Evolutionary conservation across 305 asterid genomes (phyloP), one percentile per base, ranked within the genome.

Genomic region (Striga hermonthica): DNA sequence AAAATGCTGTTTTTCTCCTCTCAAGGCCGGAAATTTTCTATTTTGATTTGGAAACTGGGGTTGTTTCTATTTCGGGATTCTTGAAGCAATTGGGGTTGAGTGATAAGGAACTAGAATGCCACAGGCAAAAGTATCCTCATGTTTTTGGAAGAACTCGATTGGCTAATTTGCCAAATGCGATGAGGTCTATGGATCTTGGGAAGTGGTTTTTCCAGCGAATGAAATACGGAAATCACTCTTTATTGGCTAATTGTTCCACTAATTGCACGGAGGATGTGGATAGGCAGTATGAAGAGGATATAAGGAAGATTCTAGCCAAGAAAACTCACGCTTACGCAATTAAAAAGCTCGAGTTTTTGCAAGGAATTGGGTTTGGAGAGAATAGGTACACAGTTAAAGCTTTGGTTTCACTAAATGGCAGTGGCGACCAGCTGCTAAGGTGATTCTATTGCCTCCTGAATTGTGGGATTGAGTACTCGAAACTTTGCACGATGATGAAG

Each of bases 61-160:
- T 71, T 52, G 73, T 86, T 74, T 84, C 82, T 0, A 82, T 84
- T n/a, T 62, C 72, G 4, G 84, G 79, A n/a, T 77, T 84, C 55
- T 67, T 86, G 68, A 64, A 70, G 31, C 82, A 80, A 66, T 79
- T 86, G 9, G 85, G 85, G 40, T 34, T 84, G 72, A 40, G 49
- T 2, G 58, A 41, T 50, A 57, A 68, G 3, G 79, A 81, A 31
- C 4, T 78, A 72, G 65, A 56, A 49, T 69, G 72, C 44, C 82
- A 80, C 63, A 44, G 70, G 73, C 61, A 73, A 60, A 80, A 76
- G 55, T 85, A 78, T 44, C 90, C 83, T 66, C 79, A 85, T 38
- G 84, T 82, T 75, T 81, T 87, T 57, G 88, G 93, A 16, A 87
- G 84, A 70, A 87, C 85, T 60, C 77, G 45, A 67, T 74, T 87